Percentiles rank a stretch among this genome's conserved stretches.
Conservation (phyloP, 345 rosid species). For the Noccaea bulbosa region DNA sequence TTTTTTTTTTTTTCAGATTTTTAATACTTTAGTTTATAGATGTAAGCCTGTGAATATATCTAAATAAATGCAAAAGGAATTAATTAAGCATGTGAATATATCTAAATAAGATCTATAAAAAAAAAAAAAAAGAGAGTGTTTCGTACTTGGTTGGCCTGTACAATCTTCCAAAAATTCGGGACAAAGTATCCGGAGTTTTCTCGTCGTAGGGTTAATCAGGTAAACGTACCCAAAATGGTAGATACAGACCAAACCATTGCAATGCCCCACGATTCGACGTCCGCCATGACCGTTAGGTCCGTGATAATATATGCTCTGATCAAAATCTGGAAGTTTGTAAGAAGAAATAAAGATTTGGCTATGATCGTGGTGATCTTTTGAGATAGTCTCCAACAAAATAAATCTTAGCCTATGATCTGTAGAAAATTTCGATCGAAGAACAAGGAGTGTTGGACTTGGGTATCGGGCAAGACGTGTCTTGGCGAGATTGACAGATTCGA, state of each 20-base stretch:
- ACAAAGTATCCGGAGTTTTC: background rate
- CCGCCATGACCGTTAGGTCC: background rate
- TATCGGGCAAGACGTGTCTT: background rate
- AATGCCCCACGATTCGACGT: slow-evolving; percentile 9
- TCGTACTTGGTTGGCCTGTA: background rate
- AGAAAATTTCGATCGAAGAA: background rate
- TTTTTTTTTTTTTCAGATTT: no score
- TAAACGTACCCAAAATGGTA: slow-evolving; percentile 7
- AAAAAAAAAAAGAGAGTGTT: background rate
- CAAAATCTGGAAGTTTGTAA: background rate
- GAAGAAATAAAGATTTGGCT: background rate
- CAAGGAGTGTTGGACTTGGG: background rate
- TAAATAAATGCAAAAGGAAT: no score
- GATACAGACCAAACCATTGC: slow-evolving; percentile 16
- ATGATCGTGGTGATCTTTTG: no score
- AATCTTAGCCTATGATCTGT: background rate
- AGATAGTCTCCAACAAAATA: background rate
- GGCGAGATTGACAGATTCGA: background rate
- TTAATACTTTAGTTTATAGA: no score
- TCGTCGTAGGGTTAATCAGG: background rate
- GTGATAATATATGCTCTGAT: no score
- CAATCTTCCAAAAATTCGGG: background rate
- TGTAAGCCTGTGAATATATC: no score
- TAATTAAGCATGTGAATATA: no score
- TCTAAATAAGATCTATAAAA: background rate